These are phyloP conservation scores for Glebionis coronaria DNA, from an alignment of 129 eudicot genomes.

Conservation along the genomic window DNA sequence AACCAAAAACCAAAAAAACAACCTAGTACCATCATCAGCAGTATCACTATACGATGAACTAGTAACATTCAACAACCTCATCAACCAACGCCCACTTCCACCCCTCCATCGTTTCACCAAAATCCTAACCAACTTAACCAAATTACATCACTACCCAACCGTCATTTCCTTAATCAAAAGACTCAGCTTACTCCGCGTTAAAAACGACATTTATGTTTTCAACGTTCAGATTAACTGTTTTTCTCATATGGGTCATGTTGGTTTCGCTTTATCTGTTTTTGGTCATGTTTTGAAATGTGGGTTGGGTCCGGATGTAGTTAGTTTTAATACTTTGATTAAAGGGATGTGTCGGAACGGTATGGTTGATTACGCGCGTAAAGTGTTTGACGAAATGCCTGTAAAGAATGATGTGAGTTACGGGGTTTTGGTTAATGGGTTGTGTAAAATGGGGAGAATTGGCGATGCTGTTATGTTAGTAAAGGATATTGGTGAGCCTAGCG, in stretches of 20 bases:
- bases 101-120: no score
- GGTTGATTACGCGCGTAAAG: constrained; percentile 16
- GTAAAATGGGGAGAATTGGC: constrained; percentile 20
- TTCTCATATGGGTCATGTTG: constrained; percentile 18
- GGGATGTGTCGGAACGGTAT: constrained; percentile 24
- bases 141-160: constrained; percentile 17
- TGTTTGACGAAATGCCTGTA: constrained; percentile 28
- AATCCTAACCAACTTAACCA: no score
- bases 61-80: no score
- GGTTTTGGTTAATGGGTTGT: constrained; percentile 25
- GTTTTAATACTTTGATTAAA: constrained; percentile 24
- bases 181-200: constrained; percentile 5
- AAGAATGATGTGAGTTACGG: constrained; percentile 24
- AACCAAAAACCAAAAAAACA: no score
- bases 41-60: no score
- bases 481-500: not conserved
- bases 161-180: constrained; percentile 26
- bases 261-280: constrained; percentile 17
- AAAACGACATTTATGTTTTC: constrained; percentile 20
- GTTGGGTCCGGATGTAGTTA: constrained; percentile 20
- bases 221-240: constrained; percentile 28
- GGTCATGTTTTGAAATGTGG: constrained; percentile 25
- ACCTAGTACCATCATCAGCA: no score
- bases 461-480: constrained; percentile 24
- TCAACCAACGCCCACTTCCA: no score